phyloP scores from a whole-genome alignment of 1,284 basidiomycete genomes.

The Ganoderma lingzhi region DNA sequence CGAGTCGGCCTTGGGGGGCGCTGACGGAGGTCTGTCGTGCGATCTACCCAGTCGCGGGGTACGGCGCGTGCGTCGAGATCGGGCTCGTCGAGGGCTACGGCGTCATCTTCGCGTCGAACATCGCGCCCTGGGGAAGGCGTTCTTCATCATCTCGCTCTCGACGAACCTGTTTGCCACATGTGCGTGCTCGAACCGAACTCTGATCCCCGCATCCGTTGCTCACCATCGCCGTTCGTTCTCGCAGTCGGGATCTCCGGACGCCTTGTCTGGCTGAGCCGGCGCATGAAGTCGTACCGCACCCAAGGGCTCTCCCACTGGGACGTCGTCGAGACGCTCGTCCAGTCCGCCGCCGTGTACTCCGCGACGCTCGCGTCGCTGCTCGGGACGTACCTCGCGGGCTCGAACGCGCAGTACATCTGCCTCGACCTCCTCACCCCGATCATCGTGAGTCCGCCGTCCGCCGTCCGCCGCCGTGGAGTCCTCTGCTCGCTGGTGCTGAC shows the following conservation, averaged over 20 bases:
- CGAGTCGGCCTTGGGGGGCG: no score
- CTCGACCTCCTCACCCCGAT: slow-evolving; percentile 24
- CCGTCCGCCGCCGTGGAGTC: background rate
- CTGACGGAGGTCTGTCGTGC: no score
- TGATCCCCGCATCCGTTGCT: no score
- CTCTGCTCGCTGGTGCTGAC: background rate
- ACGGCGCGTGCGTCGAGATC: slow-evolving; percentile 32
- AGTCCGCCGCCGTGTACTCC: slow-evolving; percentile 30
- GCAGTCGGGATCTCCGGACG: slow-evolving; percentile 29
- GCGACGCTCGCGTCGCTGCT: slow-evolving; percentile 24
- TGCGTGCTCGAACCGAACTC: slow-evolving; percentile 18
- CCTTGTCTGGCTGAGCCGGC: slow-evolving; percentile 29
- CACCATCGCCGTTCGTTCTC: no score
- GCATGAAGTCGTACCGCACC: slow-evolving; percentile 20
- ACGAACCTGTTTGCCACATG: slow-evolving; percentile 30
- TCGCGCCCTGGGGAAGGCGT: slow-evolving; percentile 32
- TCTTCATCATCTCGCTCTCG: slow-evolving; percentile 30
- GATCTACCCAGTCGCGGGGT: slow-evolving; percentile 29
- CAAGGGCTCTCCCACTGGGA: slow-evolving; percentile 10
- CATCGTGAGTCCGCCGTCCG: slow-evolving; percentile 17
- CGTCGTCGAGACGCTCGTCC: slow-evolving; percentile 26
- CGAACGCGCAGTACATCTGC: slow-evolving; percentile 27
- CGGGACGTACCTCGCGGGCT: slow-evolving; percentile 23
- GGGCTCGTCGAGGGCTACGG: slow-evolving; percentile 19
- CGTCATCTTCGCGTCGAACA: slow-evolving; percentile 25